Percentiles rank a stretch among this genome's conserved stretches.
Conservation (phyloP, 176 grass and related monocot genomes). For the Avena sativa region DNA sequence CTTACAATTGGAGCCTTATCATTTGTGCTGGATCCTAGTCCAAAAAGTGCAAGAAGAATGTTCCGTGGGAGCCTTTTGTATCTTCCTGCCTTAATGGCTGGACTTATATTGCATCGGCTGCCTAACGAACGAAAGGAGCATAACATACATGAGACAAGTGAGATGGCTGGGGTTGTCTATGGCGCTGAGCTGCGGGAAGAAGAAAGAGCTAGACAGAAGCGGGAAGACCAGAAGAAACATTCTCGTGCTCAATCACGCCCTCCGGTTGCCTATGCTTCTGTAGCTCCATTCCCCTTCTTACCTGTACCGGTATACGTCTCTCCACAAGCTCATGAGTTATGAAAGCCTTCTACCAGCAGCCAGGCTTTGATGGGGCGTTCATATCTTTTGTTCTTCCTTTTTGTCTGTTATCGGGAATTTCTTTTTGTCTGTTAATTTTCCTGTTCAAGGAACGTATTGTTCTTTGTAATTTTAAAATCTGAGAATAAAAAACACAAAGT, state of each 20-base stretch:
- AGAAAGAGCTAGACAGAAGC: slow-evolving; percentile 43
- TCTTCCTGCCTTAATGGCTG: slow-evolving; percentile 93
- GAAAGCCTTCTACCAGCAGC: slow-evolving; percentile 23
- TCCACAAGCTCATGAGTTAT: slow-evolving; percentile 53
- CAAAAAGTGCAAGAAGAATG: slow-evolving; percentile 85
- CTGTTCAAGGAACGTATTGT: not conserved
- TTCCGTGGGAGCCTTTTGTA: slow-evolving; percentile 90
- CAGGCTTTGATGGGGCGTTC: not conserved
- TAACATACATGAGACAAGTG: slow-evolving; percentile 37
- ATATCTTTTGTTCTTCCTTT: not conserved
- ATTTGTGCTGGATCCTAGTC: slow-evolving; percentile 66
- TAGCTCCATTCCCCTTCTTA: slow-evolving; percentile 89
- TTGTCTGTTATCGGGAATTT: not conserved
- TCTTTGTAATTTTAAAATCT: not conserved
- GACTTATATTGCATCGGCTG: slow-evolving; percentile 75
- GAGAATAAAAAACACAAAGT: not conserved
- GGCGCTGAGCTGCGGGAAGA: slow-evolving; percentile 46
- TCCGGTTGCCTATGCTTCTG: slow-evolving; percentile 86
- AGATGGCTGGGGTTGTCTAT: slow-evolving; percentile 36
- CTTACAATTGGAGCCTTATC: slow-evolving; percentile 71
- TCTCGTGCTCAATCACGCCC: slow-evolving; percentile 50
- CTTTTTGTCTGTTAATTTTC: not conserved
- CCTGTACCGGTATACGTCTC: slow-evolving; percentile 70
- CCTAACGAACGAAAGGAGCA: slow-evolving; percentile 60
- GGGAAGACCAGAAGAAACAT: slow-evolving; percentile 40